These are phyloP conservation scores for Vitis amurensis DNA, from an alignment of 164 flowering plant species.

Conservation along the genomic window DNA sequence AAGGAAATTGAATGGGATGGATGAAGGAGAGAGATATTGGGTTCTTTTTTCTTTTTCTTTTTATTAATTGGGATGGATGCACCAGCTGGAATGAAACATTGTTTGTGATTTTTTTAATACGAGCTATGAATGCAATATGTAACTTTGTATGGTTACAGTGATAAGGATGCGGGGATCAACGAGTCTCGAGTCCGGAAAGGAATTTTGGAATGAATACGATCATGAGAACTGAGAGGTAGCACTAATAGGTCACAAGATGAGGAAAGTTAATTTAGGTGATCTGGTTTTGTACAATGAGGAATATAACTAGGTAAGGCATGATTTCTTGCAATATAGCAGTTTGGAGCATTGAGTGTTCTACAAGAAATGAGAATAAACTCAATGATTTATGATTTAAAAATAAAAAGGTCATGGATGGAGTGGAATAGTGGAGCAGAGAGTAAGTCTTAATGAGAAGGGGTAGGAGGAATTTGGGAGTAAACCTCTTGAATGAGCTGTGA, in stretches of 20 bases:
- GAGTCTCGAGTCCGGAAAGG: background rate
- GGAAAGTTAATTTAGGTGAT: background rate
- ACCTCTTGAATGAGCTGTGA: too few species aligned
- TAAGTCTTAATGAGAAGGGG: too few species aligned
- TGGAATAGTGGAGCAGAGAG: too few species aligned
- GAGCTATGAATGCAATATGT: background rate
- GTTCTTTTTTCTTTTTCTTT: too few species aligned
- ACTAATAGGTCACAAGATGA: background rate
- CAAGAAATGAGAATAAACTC: too few species aligned
- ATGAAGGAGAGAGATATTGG: background rate
- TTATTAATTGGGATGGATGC: background rate
- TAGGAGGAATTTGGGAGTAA: too few species aligned
- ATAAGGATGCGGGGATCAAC: background rate
- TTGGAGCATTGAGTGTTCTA: background rate
- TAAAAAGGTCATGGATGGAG: too few species aligned
- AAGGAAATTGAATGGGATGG: background rate
- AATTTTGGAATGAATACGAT: background rate
- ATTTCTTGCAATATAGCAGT: background rate
- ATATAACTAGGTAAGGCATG: background rate
- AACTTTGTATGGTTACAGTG: background rate
- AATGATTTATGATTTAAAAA: too few species aligned
- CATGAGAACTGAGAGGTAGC: background rate
- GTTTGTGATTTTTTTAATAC: background rate
- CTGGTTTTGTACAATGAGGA: background rate
- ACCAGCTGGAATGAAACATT: background rate